These are phyloP conservation scores for Fusarium ambrosium DNA, from an alignment of 2,329 filamentous ascomycete species.

Conservation along the genomic window DNA sequence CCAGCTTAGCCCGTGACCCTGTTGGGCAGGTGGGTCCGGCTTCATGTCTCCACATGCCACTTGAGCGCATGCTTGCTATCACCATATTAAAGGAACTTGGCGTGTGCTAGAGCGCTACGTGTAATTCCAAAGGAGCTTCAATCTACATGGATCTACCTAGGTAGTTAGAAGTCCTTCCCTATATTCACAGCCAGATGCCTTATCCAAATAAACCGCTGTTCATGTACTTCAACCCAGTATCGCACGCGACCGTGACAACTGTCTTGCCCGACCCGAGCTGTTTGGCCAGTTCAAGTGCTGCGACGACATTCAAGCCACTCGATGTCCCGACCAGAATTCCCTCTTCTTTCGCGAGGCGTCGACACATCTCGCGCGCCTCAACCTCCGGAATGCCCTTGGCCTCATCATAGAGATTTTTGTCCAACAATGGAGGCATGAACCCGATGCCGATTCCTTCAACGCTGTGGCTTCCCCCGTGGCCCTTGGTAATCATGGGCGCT, in stretches of 20 bases:
- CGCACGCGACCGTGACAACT: not conserved
- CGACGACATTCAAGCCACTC: not conserved
- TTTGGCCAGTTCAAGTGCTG: not conserved
- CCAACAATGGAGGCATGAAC: not conserved
- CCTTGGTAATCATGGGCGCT: not conserved
- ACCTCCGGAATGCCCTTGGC: not conserved
- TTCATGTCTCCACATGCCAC: no score
- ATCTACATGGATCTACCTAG: no score
- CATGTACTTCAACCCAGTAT: not conserved
- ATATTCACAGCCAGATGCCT: no score
- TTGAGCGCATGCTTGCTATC: no score
- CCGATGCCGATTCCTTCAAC: not conserved
- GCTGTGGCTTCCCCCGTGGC: not conserved
- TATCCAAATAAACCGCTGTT: not conserved
- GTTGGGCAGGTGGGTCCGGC: no score
- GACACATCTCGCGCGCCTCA: not conserved
- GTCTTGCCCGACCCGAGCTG: not conserved
- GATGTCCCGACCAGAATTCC: not conserved
- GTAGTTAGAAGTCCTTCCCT: no score
- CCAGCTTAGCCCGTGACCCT: no score
- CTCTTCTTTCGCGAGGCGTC: not conserved
- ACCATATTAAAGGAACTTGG: no score
- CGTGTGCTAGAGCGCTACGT: no score
- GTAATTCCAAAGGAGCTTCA: no score
- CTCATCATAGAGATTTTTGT: not conserved